Conservation (phyloP, 345 rosid genomes). For the Heritiera fomes region DNA sequence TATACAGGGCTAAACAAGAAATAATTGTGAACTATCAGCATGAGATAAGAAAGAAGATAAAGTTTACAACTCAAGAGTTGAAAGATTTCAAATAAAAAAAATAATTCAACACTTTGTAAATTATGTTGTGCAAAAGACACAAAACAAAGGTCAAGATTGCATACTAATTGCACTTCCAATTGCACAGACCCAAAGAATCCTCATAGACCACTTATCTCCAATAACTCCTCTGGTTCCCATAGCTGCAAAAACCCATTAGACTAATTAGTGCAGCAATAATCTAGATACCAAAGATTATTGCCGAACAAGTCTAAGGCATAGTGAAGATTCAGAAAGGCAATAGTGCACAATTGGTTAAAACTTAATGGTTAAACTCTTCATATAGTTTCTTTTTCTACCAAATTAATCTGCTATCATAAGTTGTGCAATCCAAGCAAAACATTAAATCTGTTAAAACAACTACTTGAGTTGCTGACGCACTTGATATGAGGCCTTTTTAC, state of each 20-base stretch:
- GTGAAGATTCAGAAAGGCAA: slow-evolving; percentile 10
- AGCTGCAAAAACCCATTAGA: slow-evolving; percentile 23
- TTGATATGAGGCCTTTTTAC: neutral
- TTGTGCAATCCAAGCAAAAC: neutral
- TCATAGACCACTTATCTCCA: slow-evolving; percentile 73
- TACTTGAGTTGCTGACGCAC: neutral
- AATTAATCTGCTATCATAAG: neutral
- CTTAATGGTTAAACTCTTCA: slow-evolving; percentile 6
- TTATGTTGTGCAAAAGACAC: slow-evolving; percentile 7
- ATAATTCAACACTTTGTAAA: neutral
- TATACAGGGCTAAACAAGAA: slow-evolving; percentile 59
- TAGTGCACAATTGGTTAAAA: neutral
- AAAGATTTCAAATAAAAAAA: neutral
- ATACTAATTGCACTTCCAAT: slow-evolving; percentile 31
- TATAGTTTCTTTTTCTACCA: neutral
- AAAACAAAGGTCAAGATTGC: neutral
- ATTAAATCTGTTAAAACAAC: neutral
- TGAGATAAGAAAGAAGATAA: neutral
- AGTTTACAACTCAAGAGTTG: neutral
- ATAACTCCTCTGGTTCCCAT: slow-evolving; percentile 60
- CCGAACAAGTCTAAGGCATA: neutral
- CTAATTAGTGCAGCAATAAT: neutral
- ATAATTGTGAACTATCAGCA: neutral
- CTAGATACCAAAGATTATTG: neutral
- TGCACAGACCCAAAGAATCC: slow-evolving; percentile 75